These are phyloP conservation scores for Leptosphaerulina australis DNA, from an alignment of 2,329 filamentous ascomycete genomes.

Conservation along the genomic window DNA sequence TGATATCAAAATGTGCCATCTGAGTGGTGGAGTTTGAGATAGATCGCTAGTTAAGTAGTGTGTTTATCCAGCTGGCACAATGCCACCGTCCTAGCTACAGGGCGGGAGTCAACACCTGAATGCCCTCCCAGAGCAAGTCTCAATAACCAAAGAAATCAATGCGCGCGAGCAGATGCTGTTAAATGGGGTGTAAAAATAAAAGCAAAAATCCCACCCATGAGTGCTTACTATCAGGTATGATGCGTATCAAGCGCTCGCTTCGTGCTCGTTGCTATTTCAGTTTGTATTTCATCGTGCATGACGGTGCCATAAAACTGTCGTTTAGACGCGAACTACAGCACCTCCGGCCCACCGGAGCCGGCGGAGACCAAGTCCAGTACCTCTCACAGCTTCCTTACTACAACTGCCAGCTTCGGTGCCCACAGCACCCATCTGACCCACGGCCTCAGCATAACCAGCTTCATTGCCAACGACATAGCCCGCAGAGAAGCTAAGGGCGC, in stretches of 20 bases:
- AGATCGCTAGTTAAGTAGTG: too few species aligned
- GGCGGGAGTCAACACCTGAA: constrained; percentile 1
- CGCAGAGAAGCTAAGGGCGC: constrained; percentile 68
- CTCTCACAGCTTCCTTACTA: constrained; percentile 41
- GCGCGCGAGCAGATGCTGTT: constrained; percentile 11
- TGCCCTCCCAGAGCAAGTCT: constrained; percentile 3
- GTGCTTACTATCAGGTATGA: constrained; percentile 6
- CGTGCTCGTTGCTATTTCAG: constrained; percentile 1
- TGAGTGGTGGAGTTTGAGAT: too few species aligned
- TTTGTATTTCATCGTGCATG: background rate
- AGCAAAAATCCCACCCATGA: constrained; percentile 5
- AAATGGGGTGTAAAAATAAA: constrained; percentile 1
- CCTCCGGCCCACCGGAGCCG: constrained; percentile 42
- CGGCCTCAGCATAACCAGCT: constrained; percentile 59
- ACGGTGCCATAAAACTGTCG: background rate
- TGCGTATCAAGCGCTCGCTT: constrained; percentile 2
- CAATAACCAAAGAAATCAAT: background rate
- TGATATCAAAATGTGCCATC: too few species aligned
- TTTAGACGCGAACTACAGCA: constrained; percentile 23
- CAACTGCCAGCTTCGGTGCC: constrained; percentile 42
- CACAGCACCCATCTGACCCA: constrained; percentile 39
- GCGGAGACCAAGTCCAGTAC: constrained; percentile 39
- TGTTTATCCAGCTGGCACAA: constrained; percentile 2
- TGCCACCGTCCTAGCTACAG: constrained; percentile 1
- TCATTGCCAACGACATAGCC: constrained; percentile 68